Evolutionary conservation across 257 asterid genomes (phyloP), one percentile per base, ranked within the genome.

Genomic region (Lycium barbarum): DNA sequence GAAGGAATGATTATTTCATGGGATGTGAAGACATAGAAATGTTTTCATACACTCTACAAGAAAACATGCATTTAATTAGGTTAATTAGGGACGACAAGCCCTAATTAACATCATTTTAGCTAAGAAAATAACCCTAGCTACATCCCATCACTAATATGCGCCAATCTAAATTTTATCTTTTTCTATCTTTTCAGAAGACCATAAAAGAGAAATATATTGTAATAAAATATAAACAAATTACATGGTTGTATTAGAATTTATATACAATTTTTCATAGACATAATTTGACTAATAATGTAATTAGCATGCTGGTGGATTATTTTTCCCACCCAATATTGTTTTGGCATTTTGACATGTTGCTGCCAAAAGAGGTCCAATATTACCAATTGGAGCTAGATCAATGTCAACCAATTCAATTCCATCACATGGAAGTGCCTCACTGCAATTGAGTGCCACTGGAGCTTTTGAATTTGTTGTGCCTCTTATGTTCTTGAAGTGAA

Each of bases 401-500:
- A 96, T 90, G 58, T 92, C 81, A 0, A 78, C 20, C 87, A 96
- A 83, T 80, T 92, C 96, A 4, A 96, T 55, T 35, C 81, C 86
- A 53, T 84, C 85, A 54, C 99, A 96, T 0, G 98, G 98, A 59
- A 5, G 35, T 36, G 92, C 80, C 4, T 86, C 62, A 82, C 99
- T 95, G 90, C 99, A 96, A 13, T 86, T 85, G 1, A 96, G 67
- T 1, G 71, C 0, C 0, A 96, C 85, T 3, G 97, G 86, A 0
- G 80, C 33, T 0, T 66, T 40, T 0, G 96, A 58, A 45, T 6
- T n/a, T 3, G 95, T 80, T 38, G 92, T 96, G 0, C 99, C 99
- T 72, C 83, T 90, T 51, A 93, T 90, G 87, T 93, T 93, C 74
- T 55, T 83, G 93, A 95, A 95, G 54, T 88, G 94, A 3, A 89